Conservation (phyloP, 176 grass and related monocot genomes). For the Cenchrus fungigraminus region DNA sequence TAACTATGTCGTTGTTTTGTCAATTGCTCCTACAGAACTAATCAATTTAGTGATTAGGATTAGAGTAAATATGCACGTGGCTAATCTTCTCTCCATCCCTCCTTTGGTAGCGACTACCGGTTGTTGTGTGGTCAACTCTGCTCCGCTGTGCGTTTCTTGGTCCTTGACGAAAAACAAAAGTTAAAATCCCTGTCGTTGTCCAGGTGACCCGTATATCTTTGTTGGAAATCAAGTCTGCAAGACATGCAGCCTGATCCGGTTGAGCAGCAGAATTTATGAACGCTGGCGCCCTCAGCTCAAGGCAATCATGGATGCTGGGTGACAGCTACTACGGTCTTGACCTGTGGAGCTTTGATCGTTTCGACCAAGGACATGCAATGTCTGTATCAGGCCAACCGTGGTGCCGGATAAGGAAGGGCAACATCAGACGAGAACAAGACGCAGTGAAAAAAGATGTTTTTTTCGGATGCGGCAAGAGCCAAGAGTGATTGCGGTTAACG, state of each 20-base stretch:
- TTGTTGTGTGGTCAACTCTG: slow-evolving; percentile 1
- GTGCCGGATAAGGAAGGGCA: background rate
- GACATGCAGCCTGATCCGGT: background rate
- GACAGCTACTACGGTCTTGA: background rate
- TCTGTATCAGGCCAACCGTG: background rate
- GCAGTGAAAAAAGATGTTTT: background rate
- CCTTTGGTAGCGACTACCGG: background rate
- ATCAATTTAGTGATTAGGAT: slow-evolving; percentile 8
- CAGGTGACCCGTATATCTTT: background rate
- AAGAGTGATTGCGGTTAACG: background rate
- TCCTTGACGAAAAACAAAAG: background rate
- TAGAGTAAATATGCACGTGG: background rate
- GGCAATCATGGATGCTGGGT: background rate
- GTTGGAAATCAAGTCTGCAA: background rate
- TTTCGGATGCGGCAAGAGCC: background rate
- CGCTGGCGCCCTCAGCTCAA: background rate
- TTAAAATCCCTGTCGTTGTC: slow-evolving; percentile 15
- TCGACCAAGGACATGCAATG: background rate
- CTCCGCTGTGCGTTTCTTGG: slow-evolving; percentile 6
- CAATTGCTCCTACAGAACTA: background rate
- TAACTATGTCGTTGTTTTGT: background rate
- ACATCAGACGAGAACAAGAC: background rate
- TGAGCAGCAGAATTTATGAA: background rate
- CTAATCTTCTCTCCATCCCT: background rate
- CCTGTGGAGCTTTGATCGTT: background rate